These are phyloP conservation scores for Fusarium sp. DNA, from an alignment of 2,329 filamentous ascomycete species.

Conservation along the genomic window DNA sequence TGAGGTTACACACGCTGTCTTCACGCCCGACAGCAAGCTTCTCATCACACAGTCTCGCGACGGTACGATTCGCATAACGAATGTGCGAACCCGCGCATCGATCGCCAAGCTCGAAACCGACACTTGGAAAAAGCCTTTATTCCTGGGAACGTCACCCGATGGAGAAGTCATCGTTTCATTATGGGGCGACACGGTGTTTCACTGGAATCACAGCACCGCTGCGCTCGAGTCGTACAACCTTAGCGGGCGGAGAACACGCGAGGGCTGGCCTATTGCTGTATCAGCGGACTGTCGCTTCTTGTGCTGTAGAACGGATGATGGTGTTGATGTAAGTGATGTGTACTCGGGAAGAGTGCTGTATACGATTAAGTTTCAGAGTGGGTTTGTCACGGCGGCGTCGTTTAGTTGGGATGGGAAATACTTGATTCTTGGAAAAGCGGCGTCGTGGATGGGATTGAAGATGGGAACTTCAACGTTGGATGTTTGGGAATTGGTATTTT, in stretches of 20 bases:
- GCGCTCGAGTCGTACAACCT: conserved; percentile 50
- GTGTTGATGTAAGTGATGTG: conserved; percentile 52
- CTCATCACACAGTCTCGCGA: conserved; percentile 46
- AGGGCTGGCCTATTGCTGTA: conserved; percentile 54
- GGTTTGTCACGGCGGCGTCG: conserved; percentile 49
- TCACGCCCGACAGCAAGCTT: conserved; percentile 43
- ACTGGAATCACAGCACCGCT: conserved; percentile 50
- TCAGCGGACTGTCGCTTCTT: conserved; percentile 53
- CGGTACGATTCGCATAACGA: conserved; percentile 47
- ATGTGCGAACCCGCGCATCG: conserved; percentile 31
- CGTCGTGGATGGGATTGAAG: conserved; percentile 40
- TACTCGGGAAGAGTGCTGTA: conserved; percentile 52
- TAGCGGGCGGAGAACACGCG: conserved; percentile 46
- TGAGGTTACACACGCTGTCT: conserved; percentile 45
- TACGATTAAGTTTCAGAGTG: conserved; percentile 48
- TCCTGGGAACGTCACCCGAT: conserved; percentile 47
- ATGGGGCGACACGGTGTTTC: conserved; percentile 52
- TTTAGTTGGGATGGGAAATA: conserved; percentile 49
- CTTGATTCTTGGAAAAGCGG: conserved; percentile 50
- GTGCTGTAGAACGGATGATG: conserved; percentile 52
- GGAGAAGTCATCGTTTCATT: conserved; percentile 50
- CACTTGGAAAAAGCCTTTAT: conserved; percentile 45
- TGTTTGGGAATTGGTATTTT: conserved; percentile 48
- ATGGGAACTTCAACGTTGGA: conserved; percentile 46
- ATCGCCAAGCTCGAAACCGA: conserved; percentile 49